Percentiles rank a stretch among this genome's conserved stretches.
Conservation (phyloP, 2,329 filamentous ascomycete genomes). For the Calonectria ilicicola region DNA sequence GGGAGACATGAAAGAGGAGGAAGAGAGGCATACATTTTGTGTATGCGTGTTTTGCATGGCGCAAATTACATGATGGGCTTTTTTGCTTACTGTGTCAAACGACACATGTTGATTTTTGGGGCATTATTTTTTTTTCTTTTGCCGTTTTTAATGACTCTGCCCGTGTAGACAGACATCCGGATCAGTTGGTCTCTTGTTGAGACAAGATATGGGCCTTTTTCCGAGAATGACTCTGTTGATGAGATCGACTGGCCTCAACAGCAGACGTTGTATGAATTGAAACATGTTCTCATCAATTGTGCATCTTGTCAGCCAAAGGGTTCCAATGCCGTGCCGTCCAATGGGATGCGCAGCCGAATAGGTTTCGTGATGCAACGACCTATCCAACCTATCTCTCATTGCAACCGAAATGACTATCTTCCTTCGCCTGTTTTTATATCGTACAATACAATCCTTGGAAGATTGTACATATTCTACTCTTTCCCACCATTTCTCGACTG, state of each 20-base stretch:
- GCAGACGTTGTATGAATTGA: conserved; percentile 7
- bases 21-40: neutral
- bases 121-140: neutral
- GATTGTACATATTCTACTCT: no score
- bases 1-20: neutral
- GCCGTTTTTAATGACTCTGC: neutral
- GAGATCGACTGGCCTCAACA: neutral
- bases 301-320: neutral
- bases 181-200: neutral
- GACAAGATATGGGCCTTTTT: neutral
- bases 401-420: no score
- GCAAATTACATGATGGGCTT: conserved; percentile 16
- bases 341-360: neutral
- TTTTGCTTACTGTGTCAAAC: neutral
- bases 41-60: conserved; percentile 19
- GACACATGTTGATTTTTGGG: neutral
- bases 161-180: neutral
- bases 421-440: no score
- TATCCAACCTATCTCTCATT: no score
- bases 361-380: no score
- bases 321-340: neutral
- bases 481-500: neutral
- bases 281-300: neutral
- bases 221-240: neutral
- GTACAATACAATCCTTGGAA: no score